Evolutionary conservation across 2,329 filamentous ascomycete species (phyloP), one percentile per base, ranked within the genome.

Genomic region (Botryotinia globosa): DNA sequence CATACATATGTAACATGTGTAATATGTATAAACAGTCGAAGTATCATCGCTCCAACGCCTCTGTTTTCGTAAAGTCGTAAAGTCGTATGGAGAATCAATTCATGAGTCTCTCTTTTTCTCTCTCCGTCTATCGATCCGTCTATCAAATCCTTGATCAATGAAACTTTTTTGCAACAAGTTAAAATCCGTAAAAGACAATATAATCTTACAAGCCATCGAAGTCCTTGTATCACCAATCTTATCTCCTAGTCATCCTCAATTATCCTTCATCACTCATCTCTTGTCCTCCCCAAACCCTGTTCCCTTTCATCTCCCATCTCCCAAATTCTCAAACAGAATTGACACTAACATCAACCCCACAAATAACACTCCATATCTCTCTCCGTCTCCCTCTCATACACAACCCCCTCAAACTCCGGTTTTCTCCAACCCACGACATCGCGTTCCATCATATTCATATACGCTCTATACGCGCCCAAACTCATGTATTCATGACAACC

Each of bases 401-500:
- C 54, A 3, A 68, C 65, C 6, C 65, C 65, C 48, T 68, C 65
- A 42, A 56, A 68, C n/a, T 25, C 34, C 1, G 65, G 65, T 51
- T 42, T 42, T 29, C 29, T 42, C 65, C 65, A 68, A 6, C 65
- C 65, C 6, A 5, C 10, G 1, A 68, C 37, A 56, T 68, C 48
- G 2, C 65, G 65, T 20, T 42, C 65, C 65, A 68, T 68, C 65
- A 68, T 68, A 20, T 39, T 37, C 6, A 68, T 68, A 42, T 68
- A 68, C 8, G 48, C 48, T 16, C 51, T 39, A 16, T 56, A 68
- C 34, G 65, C 48, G 22, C 18, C 48, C 48, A 68, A 68, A 32
- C 65, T 56, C 65, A 68, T 68, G 4, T n/a, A 34, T 10, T 25
- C 48, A 68, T 42, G 65, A 68, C 65, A 68, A 42, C 65, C 65